Conservation (phyloP, 2,329 filamentous ascomycete genomes). For the Ceratocystis smalleyi region DNA sequence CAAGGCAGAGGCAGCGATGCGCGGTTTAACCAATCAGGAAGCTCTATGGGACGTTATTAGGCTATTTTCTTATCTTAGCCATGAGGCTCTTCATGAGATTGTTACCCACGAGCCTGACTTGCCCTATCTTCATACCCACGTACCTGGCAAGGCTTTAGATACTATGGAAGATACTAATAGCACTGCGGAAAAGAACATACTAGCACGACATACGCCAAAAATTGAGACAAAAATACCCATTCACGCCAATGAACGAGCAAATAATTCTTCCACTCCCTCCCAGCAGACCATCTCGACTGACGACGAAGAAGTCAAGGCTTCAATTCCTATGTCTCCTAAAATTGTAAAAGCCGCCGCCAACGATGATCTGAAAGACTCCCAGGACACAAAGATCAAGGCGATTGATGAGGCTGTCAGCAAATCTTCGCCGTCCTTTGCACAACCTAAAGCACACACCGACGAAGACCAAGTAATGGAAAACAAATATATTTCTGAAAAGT, state of each 20-base stretch:
- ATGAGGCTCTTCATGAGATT: conserved; percentile 35
- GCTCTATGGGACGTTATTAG: conserved; percentile 30
- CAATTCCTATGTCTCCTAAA: not conserved
- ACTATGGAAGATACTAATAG: not conserved
- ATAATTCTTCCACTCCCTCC: not conserved
- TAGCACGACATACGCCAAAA: not conserved
- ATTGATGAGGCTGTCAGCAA: not conserved
- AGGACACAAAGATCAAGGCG: not conserved
- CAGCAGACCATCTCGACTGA: not conserved
- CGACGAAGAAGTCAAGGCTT: not conserved
- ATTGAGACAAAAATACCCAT: not conserved
- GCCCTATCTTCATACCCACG: conserved; percentile 9
- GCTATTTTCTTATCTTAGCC: conserved; percentile 33
- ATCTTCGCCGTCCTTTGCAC: not conserved
- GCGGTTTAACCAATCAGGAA: conserved; percentile 28
- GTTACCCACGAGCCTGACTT: conserved; percentile 28
- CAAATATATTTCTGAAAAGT: not conserved
- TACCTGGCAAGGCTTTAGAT: not conserved
- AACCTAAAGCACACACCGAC: not conserved
- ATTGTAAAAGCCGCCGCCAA: no score
- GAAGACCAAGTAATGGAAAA: not conserved
- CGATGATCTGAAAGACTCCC: not conserved
- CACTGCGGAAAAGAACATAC: not conserved
- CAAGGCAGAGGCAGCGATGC: conserved; percentile 35
- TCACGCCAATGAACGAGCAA: not conserved